Percentiles rank a stretch among this genome's conserved stretches.
phyloP scores from a whole-genome alignment of 805 yeast genomes.

The Saccharomycopsis vini region DNA sequence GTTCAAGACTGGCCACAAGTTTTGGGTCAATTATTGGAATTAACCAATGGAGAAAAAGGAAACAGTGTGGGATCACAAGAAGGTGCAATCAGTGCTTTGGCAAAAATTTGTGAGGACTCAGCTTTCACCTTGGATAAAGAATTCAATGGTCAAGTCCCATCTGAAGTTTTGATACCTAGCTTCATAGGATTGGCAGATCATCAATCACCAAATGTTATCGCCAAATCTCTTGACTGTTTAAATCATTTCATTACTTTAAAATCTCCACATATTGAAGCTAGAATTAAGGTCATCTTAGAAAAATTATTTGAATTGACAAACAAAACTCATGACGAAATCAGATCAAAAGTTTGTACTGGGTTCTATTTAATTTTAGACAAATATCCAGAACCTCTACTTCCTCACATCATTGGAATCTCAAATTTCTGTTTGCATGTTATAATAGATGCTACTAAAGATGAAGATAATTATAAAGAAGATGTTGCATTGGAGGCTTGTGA shows the following conservation, averaged over 20 bases:
- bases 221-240: constrained; percentile 60
- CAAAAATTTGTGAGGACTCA: constrained; percentile 88
- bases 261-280: constrained; percentile 53
- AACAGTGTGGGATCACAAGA: constrained; percentile 40
- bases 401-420: constrained; percentile 81
- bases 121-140: constrained; percentile 55
- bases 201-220: constrained; percentile 41
- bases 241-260: constrained; percentile 67
- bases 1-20: constrained; percentile 65
- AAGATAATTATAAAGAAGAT: constrained; percentile 40
- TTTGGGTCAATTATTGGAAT: constrained; percentile 56
- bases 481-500: constrained; percentile 92
- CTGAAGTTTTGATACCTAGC: constrained; percentile 56
- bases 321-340: constrained; percentile 47
- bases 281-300: constrained; percentile 56
- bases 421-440: constrained; percentile 76
- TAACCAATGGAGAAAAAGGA: constrained; percentile 43
- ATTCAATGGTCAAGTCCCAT: constrained; percentile 57
- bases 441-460: constrained; percentile 26
- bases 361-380: constrained; percentile 64
- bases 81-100: constrained; percentile 73
- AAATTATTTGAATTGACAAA: constrained; percentile 63
- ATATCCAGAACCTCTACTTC: constrained; percentile 70
- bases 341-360: constrained; percentile 69
- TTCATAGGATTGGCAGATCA: constrained; percentile 45